Evolutionary conservation across 179 eudicot genomes (phyloP).

Genomic region (Pouteria campechiana): DNA sequence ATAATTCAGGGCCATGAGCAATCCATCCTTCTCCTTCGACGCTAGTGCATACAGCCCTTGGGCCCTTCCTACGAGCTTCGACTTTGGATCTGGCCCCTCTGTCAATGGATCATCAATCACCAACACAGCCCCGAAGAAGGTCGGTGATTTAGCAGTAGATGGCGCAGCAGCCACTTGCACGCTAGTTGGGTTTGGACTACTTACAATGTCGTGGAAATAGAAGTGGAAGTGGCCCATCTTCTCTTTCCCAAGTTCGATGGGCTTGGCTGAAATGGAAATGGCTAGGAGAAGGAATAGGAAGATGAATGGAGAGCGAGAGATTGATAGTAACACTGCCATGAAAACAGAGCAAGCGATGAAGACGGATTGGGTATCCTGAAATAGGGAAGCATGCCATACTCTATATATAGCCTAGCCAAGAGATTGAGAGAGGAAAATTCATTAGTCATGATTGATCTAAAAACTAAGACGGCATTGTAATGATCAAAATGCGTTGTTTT

Average conservation of each 20-base stretch:
- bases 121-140: constrained; percentile 15
- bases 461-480: too few relatives aligned
- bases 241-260: constrained; percentile 4
- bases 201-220: constrained; percentile 51
- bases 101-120: constrained; percentile 32
- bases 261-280: too few relatives aligned
- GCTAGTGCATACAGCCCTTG: constrained; percentile 55
- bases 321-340: too few relatives aligned
- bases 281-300: too few relatives aligned
- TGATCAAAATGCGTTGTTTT: too few relatives aligned
- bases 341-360: too few relatives aligned
- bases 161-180: constrained; percentile 1
- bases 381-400: too few relatives aligned
- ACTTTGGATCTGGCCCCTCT: constrained; percentile 12
- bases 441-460: too few relatives aligned
- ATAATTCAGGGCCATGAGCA: constrained; percentile 38
- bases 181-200: constrained; percentile 31
- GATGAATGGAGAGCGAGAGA: too few relatives aligned
- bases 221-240: constrained; percentile 27
- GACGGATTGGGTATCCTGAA: too few relatives aligned
- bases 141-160: constrained; percentile 6
- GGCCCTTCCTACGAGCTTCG: constrained; percentile 33
- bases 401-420: too few relatives aligned
- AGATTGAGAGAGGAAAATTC: too few relatives aligned
- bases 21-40: constrained; percentile 9